Percentiles rank a stretch among this genome's conserved stretches.
Evolutionary conservation across 2,329 filamentous ascomycete species (phyloP).

Genomic region (Exophiala bonariae): DNA sequence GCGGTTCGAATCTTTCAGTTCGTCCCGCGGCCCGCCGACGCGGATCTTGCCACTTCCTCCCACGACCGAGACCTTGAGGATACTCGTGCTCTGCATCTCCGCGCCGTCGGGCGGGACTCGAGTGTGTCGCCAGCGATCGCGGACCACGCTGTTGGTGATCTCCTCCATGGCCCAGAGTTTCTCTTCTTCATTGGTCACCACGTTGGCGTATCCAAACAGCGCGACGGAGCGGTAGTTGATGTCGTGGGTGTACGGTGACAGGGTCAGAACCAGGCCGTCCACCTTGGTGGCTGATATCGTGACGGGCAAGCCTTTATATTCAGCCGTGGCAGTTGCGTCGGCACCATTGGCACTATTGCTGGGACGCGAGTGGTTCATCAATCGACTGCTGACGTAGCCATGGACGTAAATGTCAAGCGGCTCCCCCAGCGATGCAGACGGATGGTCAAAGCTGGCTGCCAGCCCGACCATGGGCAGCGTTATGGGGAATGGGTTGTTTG

Average conservation of each 20-base stretch:
- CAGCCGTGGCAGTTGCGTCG: constrained; percentile 35
- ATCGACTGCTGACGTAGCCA: constrained; percentile 75
- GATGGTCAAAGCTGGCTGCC: constrained; percentile 68
- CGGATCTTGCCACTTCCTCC: constrained; percentile 75
- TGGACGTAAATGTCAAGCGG: constrained; percentile 77
- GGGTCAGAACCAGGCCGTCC: constrained; percentile 75
- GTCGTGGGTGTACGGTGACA: constrained; percentile 77
- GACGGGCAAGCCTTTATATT: constrained; percentile 59
- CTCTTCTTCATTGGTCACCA: constrained; percentile 68
- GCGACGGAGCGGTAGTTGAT: constrained; percentile 84
- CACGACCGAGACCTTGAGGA: constrained; percentile 67
- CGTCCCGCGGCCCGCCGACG: constrained; percentile 61
- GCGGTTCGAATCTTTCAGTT: constrained; percentile 54
- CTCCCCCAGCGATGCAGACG: constrained; percentile 60
- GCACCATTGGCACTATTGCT: constrained; percentile 46
- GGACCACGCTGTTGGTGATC: constrained; percentile 74
- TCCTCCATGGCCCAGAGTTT: constrained; percentile 75
- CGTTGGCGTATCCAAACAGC: constrained; percentile 69
- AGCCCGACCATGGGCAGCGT: constrained; percentile 84
- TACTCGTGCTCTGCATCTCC: constrained; percentile 72
- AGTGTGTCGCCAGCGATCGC: constrained; percentile 67
- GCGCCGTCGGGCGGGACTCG: constrained; percentile 69
- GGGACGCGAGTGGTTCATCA: constrained; percentile 72
- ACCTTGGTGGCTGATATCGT: constrained; percentile 71
- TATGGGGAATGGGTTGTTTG: constrained; percentile 68